Percentiles rank a stretch among this genome's conserved stretches.
Evolutionary conservation across 148 eudicot genomes (phyloP).

Genomic region (Chenopodium quinoa): DNA sequence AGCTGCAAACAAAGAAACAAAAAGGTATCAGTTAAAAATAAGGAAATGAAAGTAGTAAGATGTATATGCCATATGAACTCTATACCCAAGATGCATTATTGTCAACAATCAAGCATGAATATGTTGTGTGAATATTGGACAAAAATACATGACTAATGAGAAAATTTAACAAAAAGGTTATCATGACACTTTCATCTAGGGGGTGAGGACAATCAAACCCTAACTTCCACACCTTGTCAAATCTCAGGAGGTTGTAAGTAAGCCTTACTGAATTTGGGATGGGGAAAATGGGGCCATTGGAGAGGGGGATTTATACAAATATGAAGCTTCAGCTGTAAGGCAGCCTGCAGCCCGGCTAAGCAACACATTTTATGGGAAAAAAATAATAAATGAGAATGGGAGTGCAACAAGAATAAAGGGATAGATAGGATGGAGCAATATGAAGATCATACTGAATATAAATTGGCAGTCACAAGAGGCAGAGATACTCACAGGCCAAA

Average conservation of each 20-base stretch:
- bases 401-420: background rate
- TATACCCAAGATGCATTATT: background rate
- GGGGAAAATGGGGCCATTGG: background rate
- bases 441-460: background rate
- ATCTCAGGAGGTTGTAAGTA: background rate
- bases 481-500: conserved; percentile 89
- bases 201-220: background rate
- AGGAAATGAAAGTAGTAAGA: background rate
- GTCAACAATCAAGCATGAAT: background rate
- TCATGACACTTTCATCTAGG: background rate
- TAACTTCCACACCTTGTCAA: background rate
- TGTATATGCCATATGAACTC: background rate
- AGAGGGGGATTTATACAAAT: background rate
- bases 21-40: conserved; percentile 1
- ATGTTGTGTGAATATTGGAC: background rate
- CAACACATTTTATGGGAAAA: background rate
- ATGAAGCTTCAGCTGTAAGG: background rate
- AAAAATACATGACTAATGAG: background rate
- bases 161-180: background rate
- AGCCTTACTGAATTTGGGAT: background rate
- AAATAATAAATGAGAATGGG: background rate
- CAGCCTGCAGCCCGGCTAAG: too few relatives aligned
- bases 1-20: conserved; percentile 40
- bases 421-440: background rate
- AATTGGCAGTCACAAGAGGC: background rate